Evolutionary conservation across 2,329 filamentous ascomycete species (phyloP), one percentile per base, ranked within the genome.

Genomic region (Penicillium brasilianum): DNA sequence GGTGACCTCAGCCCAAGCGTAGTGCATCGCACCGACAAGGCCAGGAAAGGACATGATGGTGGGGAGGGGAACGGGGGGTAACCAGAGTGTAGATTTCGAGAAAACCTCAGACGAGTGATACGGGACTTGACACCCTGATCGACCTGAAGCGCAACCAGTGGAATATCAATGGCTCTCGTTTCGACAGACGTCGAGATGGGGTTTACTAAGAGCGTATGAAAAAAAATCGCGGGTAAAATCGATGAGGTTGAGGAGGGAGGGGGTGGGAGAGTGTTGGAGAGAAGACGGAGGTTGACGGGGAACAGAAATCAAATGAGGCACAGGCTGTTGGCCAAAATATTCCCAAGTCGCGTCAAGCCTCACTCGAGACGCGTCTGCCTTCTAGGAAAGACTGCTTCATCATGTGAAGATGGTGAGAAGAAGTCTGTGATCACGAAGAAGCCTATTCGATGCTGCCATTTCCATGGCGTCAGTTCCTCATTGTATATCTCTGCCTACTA

Each of bases 171-270:
- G 48, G n/a, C 16, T 50, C 16, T 34, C 48, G 48, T 34, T 28
- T 50, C 10, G 48, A 14, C 48, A n/a, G 48, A 50, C 16, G 48
- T 34, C 48, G 18, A 34, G 28, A 50, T 50, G 30, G 34, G 28
- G n/a, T 20, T 32, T 28, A 14, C 34, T 20, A 28, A 20, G 48
- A n/a, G n/a, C 48, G 48, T 18, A 16, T 50, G 48, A 10, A 2
- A 50, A 50, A 50, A 50, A 32, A 50, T 50, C 48, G 16, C 48
- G 48, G n/a, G 20, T 9, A 50, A 50, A 50, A 20, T 50, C 48
- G 48, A 50, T 16, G 28, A 8, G 28, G 48, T 10, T n/a, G 10
- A 50, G 4, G 28, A 11, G 6, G 18, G 16, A n/a, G 14, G 13
- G 34, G 48, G n/a, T 34, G 16, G 48, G 30, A 14, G 49, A 39